Base-by-base conservation (phyloP, 495 filamentous ascomycete genomes). In the Stereocaulon alpinum region DNA sequence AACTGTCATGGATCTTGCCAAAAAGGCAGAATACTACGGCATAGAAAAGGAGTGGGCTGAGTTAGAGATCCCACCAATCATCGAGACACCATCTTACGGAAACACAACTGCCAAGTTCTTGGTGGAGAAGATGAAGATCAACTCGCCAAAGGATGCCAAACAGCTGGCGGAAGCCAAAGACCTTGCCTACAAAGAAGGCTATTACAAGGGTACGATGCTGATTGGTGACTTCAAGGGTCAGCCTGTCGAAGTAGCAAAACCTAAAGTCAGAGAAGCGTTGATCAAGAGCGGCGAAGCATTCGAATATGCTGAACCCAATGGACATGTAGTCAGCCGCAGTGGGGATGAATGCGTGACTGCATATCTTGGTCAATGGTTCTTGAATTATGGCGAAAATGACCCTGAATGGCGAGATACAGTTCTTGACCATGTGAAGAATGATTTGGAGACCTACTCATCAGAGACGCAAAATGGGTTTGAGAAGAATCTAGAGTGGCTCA, bases 11-110 rank as follows among this genome's bases (percentile, higher is more conserved):
- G 93, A 98, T 60, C 80, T 98, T 57, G 82, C 85, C 29, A 96
- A 96, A 79, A 97, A 98, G 78, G 80, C 91, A n/a, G 93, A 96
- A 3, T 96, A 87, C 74, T 96, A 98, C 70, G 84, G 85, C 51
- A 97, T 98, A 72, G 84, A 94, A 74, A 95, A 93, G 74, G 92
- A 97, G 68, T 98, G 93, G 93, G 91, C 85, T 4, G 85, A 93
- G 67, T 73, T 93, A 45, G 89, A 95, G 58, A 90, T 96, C 59
- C 59, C 83, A 52, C 88, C 91, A 45, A 86, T 98, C 62, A 96
- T 98, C 61, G 78, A 89, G 37, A 97, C 93, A 10, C 92, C 92
- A 2, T 84, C 84, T 17, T 96, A 93, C 67, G 91, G 88, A 40
- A 84, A 95, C 69, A 75, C 93, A 59, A 84, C 88, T 40, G 93